Evolutionary conservation across 2,329 filamentous ascomycete genomes (phyloP).

Genomic region (Cephalotrichum gorgonifer): DNA sequence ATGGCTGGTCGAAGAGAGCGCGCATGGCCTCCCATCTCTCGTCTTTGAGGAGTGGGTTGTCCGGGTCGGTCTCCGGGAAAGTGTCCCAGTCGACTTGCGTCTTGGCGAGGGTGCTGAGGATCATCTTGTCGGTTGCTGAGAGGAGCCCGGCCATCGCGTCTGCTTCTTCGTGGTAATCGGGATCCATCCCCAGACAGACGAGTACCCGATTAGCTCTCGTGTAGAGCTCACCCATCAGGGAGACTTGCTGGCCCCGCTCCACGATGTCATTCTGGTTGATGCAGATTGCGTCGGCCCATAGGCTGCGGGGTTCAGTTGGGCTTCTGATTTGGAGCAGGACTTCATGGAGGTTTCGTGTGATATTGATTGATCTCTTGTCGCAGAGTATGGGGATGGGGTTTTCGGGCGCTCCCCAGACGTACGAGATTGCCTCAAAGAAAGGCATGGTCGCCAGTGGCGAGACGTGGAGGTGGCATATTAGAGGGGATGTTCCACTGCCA

Average conservation of each 20-base stretch:
- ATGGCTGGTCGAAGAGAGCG: neutral
- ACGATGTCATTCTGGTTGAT: slow-evolving; percentile 3
- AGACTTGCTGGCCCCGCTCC: slow-evolving; percentile 1
- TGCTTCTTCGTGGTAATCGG: neutral
- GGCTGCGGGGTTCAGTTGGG: neutral
- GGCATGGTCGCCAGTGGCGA: neutral
- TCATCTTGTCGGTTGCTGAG: neutral
- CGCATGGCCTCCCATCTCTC: neutral
- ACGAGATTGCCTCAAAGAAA: slow-evolving; percentile 4
- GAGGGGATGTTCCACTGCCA: neutral
- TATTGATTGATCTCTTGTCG: neutral
- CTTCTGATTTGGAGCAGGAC: neutral
- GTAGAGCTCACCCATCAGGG: slow-evolving; percentile 2
- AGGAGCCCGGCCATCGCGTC: neutral
- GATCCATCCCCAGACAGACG: neutral
- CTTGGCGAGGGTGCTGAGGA: neutral
- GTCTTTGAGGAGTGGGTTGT: neutral
- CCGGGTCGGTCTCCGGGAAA: neutral
- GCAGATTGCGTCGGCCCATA: slow-evolving; percentile 5
- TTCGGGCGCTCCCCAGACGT: slow-evolving; percentile 2
- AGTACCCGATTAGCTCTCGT: neutral
- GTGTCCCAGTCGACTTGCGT: neutral
- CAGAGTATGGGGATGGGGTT: neutral
- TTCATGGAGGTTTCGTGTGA: neutral
- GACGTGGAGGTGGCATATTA: neutral